phyloP scores from a whole-genome alignment of 352 stramenopile species.

The Phytopythium helicoides region DNA sequence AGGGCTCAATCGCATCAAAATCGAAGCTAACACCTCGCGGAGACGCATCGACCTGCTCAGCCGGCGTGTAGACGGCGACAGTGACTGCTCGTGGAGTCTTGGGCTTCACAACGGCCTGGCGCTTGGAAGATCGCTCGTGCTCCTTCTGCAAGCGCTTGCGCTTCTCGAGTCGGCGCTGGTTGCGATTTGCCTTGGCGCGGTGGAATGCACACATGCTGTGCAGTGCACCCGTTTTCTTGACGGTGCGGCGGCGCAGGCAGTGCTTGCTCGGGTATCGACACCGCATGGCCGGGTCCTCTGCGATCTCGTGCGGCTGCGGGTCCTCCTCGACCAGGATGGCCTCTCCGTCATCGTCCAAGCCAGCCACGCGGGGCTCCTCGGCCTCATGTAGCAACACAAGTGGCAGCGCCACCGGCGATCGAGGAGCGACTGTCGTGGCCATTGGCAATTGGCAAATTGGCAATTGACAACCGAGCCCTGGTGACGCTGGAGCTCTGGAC shows the following conservation, averaged over 20 bases:
- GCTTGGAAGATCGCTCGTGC: constrained; percentile 7
- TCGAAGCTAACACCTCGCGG: constrained; percentile 17
- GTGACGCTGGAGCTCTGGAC: too few relatives aligned
- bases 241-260: constrained; percentile 46
- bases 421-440: not conserved
- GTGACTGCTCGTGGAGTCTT: not conserved
- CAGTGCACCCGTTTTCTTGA: constrained; percentile 58
- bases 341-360: constrained; percentile 25
- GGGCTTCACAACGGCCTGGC: not conserved
- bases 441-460: too few relatives aligned
- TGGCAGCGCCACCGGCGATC: not conserved
- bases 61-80: not conserved
- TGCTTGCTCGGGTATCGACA: constrained; percentile 56
- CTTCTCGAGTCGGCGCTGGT: constrained; percentile 50
- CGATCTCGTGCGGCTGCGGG: constrained; percentile 35
- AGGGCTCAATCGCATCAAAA: constrained; percentile 25
- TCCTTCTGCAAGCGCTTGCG: constrained; percentile 27
- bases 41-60: constrained; percentile 7
- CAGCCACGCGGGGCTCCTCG: constrained; percentile 3
- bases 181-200: constrained; percentile 52
- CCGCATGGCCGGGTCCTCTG: constrained; percentile 27
- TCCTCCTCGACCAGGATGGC: constrained; percentile 33
- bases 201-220: constrained; percentile 65
- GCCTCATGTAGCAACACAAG: not conserved
- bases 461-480: too few relatives aligned